Evolutionary conservation across 2,329 filamentous ascomycete genomes (phyloP).

Genomic region (Nemania diffusa): DNA sequence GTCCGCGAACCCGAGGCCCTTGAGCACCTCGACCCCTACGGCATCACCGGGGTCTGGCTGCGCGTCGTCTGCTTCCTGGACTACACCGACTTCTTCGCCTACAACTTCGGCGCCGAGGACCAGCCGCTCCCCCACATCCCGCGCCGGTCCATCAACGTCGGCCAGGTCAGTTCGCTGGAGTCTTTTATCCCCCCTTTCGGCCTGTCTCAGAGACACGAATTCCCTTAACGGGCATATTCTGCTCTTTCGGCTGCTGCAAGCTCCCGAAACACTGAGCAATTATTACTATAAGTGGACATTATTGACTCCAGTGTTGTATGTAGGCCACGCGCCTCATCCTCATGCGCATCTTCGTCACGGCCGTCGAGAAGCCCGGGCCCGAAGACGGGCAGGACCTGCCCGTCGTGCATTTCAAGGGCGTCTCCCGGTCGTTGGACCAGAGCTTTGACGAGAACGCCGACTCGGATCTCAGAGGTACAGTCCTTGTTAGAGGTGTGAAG

Average conservation of each 20-base stretch:
- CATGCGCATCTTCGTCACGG: conserved; percentile 72
- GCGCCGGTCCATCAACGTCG: conserved; percentile 65
- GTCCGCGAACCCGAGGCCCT: conserved; percentile 51
- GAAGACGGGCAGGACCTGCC: conserved; percentile 69
- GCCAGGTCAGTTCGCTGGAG: no score
- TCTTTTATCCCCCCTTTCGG: no score
- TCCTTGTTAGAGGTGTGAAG: conserved; percentile 44
- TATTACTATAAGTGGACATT: no score
- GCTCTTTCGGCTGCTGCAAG: no score
- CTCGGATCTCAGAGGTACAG: conserved; percentile 69
- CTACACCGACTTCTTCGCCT: conserved; percentile 76
- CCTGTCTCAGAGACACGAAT: no score
- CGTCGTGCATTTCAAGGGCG: conserved; percentile 74
- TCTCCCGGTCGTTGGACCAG: conserved; percentile 69
- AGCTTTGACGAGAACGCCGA: conserved; percentile 76
- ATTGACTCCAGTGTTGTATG: no score
- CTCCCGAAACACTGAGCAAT: no score
- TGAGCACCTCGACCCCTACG: conserved; percentile 73
- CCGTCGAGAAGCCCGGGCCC: conserved; percentile 67
- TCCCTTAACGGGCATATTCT: no score
- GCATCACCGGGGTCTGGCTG: conserved; percentile 76
- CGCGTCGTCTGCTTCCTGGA: conserved; percentile 69
- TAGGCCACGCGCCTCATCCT: conserved; percentile 74
- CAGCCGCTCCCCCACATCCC: conserved; percentile 56
- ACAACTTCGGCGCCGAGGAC: conserved; percentile 70